phyloP scores from a whole-genome alignment of 306 rosid species.

The Quercus berberidifolia region DNA sequence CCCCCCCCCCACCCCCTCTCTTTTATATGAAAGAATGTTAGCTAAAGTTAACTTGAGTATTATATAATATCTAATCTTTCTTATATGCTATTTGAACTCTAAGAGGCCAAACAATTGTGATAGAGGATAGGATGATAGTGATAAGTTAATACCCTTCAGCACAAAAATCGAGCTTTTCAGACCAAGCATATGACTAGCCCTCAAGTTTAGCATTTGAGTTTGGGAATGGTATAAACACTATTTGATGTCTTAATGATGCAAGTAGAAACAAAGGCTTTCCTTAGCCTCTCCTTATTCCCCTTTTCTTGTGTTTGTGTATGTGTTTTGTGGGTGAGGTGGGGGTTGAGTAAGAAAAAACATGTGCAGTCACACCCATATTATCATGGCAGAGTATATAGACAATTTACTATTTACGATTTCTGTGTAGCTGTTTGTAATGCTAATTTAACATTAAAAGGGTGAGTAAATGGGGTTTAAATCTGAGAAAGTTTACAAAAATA shows the following conservation, averaged over 20 bases:
- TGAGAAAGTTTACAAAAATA: background rate
- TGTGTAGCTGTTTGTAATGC: background rate
- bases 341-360: background rate
- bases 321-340: background rate
- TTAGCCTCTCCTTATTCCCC: background rate
- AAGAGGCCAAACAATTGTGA: background rate
- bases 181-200: background rate
- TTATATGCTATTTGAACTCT: background rate
- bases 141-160: background rate
- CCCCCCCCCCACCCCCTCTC: no score
- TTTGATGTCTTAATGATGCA: background rate
- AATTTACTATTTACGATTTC: background rate
- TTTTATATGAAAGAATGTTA: background rate
- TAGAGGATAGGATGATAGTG: background rate
- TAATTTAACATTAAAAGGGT: background rate
- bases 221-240: background rate
- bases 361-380: background rate
- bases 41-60: background rate
- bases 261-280: background rate
- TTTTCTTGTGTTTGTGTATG: background rate
- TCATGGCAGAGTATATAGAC: background rate
- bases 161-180: background rate
- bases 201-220: background rate
- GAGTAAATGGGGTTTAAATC: background rate
- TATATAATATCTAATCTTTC: background rate